Evolutionary conservation across 2,329 filamentous ascomycete genomes (phyloP).

Genomic region (Amesomyces nigricolor): DNA sequence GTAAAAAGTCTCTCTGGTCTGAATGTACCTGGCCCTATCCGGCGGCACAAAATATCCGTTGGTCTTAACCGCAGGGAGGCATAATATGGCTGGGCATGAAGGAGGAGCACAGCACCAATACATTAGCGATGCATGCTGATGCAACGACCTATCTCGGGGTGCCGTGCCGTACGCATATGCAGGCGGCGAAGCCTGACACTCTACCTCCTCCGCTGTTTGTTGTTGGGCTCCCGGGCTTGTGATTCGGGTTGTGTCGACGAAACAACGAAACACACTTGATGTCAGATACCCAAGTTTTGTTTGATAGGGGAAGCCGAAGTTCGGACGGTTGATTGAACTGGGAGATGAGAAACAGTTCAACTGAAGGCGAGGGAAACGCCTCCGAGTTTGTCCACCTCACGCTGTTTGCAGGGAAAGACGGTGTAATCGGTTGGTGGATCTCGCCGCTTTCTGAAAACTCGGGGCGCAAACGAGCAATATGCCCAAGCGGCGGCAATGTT

Average conservation of each 20-base stretch:
- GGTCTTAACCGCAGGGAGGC: no score
- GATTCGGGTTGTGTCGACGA: no score
- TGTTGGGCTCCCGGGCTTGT: neutral
- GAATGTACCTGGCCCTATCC: neutral
- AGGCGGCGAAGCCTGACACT: conserved; percentile 12
- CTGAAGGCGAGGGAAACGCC: neutral
- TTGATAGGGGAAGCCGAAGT: no score
- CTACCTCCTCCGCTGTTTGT: neutral
- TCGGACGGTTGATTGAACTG: no score
- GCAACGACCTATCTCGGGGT: conserved; percentile 7
- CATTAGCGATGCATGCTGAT: conserved; percentile 16
- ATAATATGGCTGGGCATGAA: conserved; percentile 1
- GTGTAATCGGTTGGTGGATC: neutral
- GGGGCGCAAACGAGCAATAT: neutral
- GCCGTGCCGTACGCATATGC: conserved; percentile 5
- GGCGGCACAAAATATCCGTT: neutral
- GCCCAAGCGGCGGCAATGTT: conserved; percentile 9
- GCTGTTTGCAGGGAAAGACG: neutral
- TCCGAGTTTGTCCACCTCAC: neutral
- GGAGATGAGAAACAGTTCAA: no score
- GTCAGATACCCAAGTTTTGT: no score
- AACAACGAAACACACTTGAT: no score
- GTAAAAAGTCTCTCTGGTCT: neutral
- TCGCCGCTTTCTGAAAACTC: neutral
- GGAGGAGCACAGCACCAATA: conserved; percentile 5